phyloP scores from a whole-genome alignment of 805 yeast species.

The Yamadazyma olivae region DNA sequence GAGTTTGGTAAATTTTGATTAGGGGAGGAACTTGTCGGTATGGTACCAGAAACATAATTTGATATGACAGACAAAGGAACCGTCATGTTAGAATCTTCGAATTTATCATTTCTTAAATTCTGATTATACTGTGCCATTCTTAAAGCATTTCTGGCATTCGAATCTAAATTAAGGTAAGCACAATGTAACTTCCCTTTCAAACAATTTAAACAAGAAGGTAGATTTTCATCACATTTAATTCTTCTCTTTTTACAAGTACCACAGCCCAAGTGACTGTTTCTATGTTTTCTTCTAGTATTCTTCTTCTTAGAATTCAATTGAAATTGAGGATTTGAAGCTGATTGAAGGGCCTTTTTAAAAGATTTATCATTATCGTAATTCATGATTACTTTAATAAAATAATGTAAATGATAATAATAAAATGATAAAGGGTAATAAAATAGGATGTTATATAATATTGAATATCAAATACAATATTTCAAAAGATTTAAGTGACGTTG shows the following conservation, averaged over 20 bases:
- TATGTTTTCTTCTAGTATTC: constrained; percentile 55
- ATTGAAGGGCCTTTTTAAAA: constrained; percentile 12
- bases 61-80: neutral
- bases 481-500: too few species aligned
- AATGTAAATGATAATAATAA: neutral
- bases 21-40: neutral
- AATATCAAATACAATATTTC: too few species aligned
- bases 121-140: constrained; percentile 49
- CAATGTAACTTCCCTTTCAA: constrained; percentile 44
- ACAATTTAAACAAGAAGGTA: constrained; percentile 49
- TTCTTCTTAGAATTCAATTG: constrained; percentile 25
- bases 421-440: too few species aligned
- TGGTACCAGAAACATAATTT: neutral
- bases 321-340: constrained; percentile 13
- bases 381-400: neutral
- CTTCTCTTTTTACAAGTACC: constrained; percentile 54
- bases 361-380: constrained; percentile 9
- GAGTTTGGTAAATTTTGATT: neutral
- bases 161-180: constrained; percentile 45
- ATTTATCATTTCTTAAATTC: constrained; percentile 23
- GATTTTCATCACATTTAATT: constrained; percentile 49
- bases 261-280: constrained; percentile 75
- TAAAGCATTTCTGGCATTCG: constrained; percentile 47
- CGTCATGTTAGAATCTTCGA: constrained; percentile 5
- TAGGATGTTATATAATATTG: too few species aligned